Base-by-base conservation (phyloP, 1,284 basidiomycete species). In the Malassezia brasiliensis region DNA sequence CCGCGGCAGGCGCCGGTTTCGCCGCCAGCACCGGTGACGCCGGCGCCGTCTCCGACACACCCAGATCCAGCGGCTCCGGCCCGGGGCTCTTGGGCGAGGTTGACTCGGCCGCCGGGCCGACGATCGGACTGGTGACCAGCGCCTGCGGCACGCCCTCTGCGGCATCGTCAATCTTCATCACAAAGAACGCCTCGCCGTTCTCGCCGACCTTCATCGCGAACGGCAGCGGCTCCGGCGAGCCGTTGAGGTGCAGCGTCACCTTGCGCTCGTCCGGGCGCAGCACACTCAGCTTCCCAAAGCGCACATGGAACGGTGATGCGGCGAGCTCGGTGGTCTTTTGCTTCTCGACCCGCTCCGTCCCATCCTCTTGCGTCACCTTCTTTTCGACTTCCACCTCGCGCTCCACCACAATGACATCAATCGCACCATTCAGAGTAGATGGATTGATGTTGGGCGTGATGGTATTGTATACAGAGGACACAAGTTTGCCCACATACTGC, bases 171-270 rank as follows among this genome's bases (percentile, higher is more conserved):
- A 93, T 96, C 77, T 99, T 91, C 65, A 98, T 88, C 37, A 99
- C 87, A 70, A 98, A 98, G 79, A 98, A 98, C 0, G 93, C 94
- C 77, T 99, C 94, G 17, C 94, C 94, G 1, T 91, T 88, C 60
- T 98, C 93, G 40, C 90, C 90, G 63, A 98, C 91, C 79, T 99
- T 98, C 94, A 99, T 99, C 71, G 82, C 83, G 75, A 90, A 98
- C 2, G 93, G 93, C 49, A 90, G 84, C 10, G 81, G 81, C 31
- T 74, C 68, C n/a, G 66, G 54, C 0, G 66, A 65, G 51, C 61
- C 62, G 61, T 74, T 74, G 40, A 74, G 60, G 42, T 64, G 69
- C 32, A 64, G 61, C 28, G 67, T 65, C 20, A 68, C 88, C 80
- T 89, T 89, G 79, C 96, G 93, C 78, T 98, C 94, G 34, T 83